Conservation (phyloP, 495 filamentous ascomycete species). For the Aspergillus taichungensis region DNA sequence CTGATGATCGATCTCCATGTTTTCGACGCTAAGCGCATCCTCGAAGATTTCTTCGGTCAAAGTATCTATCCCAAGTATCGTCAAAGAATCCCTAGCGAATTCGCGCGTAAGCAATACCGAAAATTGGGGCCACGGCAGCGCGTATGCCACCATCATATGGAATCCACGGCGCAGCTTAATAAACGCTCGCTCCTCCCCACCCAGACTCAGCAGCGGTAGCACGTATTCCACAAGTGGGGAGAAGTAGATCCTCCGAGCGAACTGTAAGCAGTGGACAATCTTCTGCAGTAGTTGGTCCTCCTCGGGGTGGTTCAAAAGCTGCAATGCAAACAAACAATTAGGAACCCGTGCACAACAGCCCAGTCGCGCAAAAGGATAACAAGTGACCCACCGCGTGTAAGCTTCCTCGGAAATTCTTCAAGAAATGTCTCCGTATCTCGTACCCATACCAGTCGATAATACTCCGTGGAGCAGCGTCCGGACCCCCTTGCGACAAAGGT, state of each 20-base stretch:
- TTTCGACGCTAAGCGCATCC: constrained; percentile 15
- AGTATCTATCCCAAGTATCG: constrained; percentile 48
- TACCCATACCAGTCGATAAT: constrained; percentile 46
- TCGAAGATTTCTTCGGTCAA: constrained; percentile 13
- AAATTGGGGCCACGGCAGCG: constrained; percentile 44
- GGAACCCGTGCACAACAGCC: neutral
- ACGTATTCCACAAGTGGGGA: constrained; percentile 36
- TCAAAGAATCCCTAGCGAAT: constrained; percentile 41
- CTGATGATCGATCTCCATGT: constrained; percentile 30
- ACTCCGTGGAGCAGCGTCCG: constrained; percentile 8
- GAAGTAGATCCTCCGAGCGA: constrained; percentile 39
- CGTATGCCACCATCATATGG: constrained; percentile 57
- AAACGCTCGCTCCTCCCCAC: constrained; percentile 28
- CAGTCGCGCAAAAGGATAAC: neutral
- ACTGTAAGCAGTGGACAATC: constrained; percentile 33
- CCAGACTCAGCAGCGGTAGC: constrained; percentile 20
- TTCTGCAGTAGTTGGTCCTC: constrained; percentile 25
- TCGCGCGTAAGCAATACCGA: constrained; percentile 44
- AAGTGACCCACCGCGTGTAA: constrained; percentile 27
- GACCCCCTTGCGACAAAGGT: constrained; percentile 7
- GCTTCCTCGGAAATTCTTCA: constrained; percentile 30
- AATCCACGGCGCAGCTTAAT: constrained; percentile 50
- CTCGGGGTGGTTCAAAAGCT: constrained; percentile 23
- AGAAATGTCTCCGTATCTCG: constrained; percentile 44
- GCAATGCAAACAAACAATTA: neutral